These are phyloP conservation scores for Phialocephala subalpina DNA, from an alignment of 2,329 filamentous ascomycete genomes.

Conservation along the genomic window DNA sequence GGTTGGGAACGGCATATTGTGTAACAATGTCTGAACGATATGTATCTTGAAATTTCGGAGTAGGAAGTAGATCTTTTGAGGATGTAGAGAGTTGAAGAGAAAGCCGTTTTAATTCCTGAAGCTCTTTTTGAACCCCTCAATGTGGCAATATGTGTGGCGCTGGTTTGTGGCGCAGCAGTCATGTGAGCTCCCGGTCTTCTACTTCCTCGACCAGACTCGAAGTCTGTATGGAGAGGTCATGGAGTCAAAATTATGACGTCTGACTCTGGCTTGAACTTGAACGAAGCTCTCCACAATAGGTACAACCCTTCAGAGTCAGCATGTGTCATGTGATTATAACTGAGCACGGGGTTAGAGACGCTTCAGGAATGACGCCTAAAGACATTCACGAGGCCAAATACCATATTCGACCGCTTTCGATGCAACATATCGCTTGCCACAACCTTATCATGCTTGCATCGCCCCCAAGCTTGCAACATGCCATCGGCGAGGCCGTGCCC, in stretches of 20 bases:
- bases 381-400: not conserved
- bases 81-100: not conserved
- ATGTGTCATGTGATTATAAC: not conserved
- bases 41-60: not conserved
- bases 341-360: no score
- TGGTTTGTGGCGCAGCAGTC: constrained; percentile 6
- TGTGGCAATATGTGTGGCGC: not conserved
- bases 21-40: not conserved
- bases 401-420: not conserved
- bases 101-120: no score
- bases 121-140: not conserved
- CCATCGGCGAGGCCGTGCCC: constrained; percentile 1
- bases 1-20: constrained; percentile 3
- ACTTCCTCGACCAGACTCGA: not conserved
- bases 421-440: not conserved
- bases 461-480: not conserved
- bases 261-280: no score
- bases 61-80: not conserved
- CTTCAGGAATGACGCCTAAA: not conserved
- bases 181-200: not conserved
- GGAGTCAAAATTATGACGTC: no score
- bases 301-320: no score
- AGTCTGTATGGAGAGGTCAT: not conserved
- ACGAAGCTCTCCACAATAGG: no score
- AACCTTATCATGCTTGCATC: not conserved